Evolutionary conservation across 208 protist species (phyloP), one percentile per base, ranked within the genome.

Genomic region (Tritrichomonas foetus): DNA sequence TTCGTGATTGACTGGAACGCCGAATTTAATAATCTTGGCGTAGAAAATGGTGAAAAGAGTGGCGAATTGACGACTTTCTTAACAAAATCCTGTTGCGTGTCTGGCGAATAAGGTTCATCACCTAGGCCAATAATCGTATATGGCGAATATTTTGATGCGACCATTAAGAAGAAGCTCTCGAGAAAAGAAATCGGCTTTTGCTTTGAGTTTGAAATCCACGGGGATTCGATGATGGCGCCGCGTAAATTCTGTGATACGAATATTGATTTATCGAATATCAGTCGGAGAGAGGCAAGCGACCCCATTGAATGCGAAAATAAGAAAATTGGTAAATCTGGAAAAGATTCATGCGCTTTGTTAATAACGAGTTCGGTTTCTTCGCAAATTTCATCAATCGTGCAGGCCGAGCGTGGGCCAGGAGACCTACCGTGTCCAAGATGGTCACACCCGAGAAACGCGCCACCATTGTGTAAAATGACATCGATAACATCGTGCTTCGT

Each of bases 371-470:
- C 44, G 5, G 47, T 89, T 89, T 89, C 78, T 89, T 89, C 27
- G 3, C 44, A 53, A 57, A 89, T 89, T n/a, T 89, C 78, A 22
- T 89, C 41, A 39, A 89, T 89, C 39, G 11, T 89, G 16, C 78
- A 89, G 16, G n/a, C 41, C 8, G 14, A 50, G 33, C 78, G 0
- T 20, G 78, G 47, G 9, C 78, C 78, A 39, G 78, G 78, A 5
- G 78, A 89, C 9, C 78, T 25, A 39, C 78, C 78, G 57, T 89
- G 78, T 1, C 78, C 78, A n/a, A 89, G 41, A 57, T 89, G 78
- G 57, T 89, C 78, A 30, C 78, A 89, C 30, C 41, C 78, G 3
- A 53, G 47, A 61, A 89, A 44, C 20, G 47, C 78, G 39, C 78
- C 78, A 53, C 30, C 41, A 57, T 89, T 89, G 0, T 44, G 14